phyloP scores from a whole-genome alignment of 2,329 filamentous ascomycete genomes.

The Aspergillus ochraceoroseus region DNA sequence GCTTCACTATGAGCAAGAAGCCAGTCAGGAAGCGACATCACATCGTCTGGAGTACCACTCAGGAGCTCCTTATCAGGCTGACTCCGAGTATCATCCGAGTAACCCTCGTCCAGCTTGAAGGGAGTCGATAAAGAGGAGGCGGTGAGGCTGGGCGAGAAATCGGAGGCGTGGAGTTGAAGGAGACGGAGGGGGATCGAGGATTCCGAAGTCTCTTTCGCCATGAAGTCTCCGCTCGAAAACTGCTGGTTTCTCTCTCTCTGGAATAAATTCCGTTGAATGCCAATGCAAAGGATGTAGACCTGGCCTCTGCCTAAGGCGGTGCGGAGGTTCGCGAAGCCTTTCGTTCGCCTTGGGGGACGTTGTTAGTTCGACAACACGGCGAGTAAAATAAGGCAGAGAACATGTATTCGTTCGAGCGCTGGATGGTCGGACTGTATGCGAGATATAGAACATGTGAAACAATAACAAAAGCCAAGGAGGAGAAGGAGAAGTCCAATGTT shows the following conservation, averaged over 20 bases:
- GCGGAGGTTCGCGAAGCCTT: background rate
- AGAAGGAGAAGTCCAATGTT: too few species aligned
- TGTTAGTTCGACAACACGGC: background rate
- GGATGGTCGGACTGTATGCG: too few species aligned
- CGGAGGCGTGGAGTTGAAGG: constrained; percentile 26
- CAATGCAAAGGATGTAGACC: background rate
- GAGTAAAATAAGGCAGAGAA: background rate
- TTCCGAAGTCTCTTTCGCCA: constrained; percentile 30
- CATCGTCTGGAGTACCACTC: constrained; percentile 37
- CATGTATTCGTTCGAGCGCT: background rate
- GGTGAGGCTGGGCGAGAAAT: constrained; percentile 27
- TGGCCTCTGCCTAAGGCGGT: constrained; percentile 10
- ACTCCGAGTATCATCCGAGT: constrained; percentile 67
- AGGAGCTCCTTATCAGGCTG: constrained; percentile 39
- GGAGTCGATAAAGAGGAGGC: constrained; percentile 35
- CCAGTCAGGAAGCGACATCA: constrained; percentile 50
- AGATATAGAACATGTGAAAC: too few species aligned
- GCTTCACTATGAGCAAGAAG: constrained; percentile 51
- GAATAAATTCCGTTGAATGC: too few species aligned
- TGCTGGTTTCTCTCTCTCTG: too few species aligned
- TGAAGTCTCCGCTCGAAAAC: constrained; percentile 14
- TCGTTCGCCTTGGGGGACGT: background rate
- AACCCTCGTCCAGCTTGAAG: constrained; percentile 73
- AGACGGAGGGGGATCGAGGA: constrained; percentile 22
- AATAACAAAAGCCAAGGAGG: too few species aligned